Evolutionary conservation across 192 early-diverging fungal genomes (phyloP), one percentile per base, ranked within the genome.

Genomic region (Dissophora ornata): DNA sequence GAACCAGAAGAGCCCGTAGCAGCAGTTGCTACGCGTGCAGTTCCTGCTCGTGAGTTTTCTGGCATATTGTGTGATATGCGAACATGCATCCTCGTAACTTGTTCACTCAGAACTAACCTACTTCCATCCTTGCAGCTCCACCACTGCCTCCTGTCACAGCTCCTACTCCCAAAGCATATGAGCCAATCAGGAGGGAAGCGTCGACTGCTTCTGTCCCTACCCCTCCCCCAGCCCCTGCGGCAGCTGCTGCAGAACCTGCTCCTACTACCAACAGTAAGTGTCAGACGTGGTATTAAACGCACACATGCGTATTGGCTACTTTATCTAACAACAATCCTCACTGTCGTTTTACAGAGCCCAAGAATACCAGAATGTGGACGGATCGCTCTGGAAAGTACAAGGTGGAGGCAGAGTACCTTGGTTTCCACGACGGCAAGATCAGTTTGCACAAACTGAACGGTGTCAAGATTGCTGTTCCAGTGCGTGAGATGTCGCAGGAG

Each of bases 371-470:
- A 44, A 92, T 86, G 50, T 99, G 97, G 97, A 96, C 92, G 0
- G 97, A 99, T 74, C 85, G 91, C 25, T 88, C 93, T 4, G 97
- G 95, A 55, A 81, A 93, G 1, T 98, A 97, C 83, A 94, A 86
- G 46, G 95, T 97, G 2, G 94, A 98, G 32, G 97, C 97, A 9
- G 89, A 94, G 75, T 97, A 91, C 33, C 34, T 98, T 18, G 79
- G 83, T 26, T 87, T 92, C 53, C 53, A 81, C 21, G 92, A 97
- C n/a, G 92, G 92, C 54, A 93, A 95, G 59, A 90, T 96, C 33
- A 92, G 97, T 22, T 77, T 99, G 48, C 96, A 97, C 80, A 99
- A 99, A 71, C 80, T 88, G 4, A 99, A 99, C 75, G 95, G 95
- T 60, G 95, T 96, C 53, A 96, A 89, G 47, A 98, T 99, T 73